phyloP scores from a whole-genome alignment of 805 yeast genomes.

The Sungouiella blattae region DNA sequence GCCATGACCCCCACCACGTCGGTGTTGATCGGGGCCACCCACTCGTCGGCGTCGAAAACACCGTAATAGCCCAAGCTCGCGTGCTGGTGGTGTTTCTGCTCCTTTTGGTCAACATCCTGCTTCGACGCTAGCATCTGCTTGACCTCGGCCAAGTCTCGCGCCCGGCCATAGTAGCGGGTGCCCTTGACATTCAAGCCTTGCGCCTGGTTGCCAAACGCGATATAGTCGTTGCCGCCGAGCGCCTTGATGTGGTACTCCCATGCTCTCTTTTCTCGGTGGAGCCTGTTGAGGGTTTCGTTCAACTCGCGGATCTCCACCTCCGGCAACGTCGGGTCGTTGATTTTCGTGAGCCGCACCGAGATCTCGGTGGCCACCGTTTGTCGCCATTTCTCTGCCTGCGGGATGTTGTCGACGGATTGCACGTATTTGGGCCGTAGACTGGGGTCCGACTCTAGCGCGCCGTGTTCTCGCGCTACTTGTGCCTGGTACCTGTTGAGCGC shows the following conservation, averaged over 20 bases:
- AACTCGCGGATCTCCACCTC: slow-evolving; percentile 65
- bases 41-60: slow-evolving; percentile 24
- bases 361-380: slow-evolving; percentile 60
- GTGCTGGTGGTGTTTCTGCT: slow-evolving; percentile 11
- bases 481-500: slow-evolving; percentile 63
- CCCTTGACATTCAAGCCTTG: slow-evolving; percentile 41
- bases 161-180: slow-evolving; percentile 78
- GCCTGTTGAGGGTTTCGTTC: slow-evolving; percentile 68
- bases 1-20: slow-evolving; percentile 6
- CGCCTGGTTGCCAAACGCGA: slow-evolving; percentile 24
- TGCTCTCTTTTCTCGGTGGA: slow-evolving; percentile 61
- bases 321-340: slow-evolving; percentile 56
- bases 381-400: slow-evolving; percentile 73
- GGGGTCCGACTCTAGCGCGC: slow-evolving; percentile 53
- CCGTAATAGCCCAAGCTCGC: slow-evolving; percentile 41
- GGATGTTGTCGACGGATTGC: slow-evolving; percentile 47
- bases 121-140: slow-evolving; percentile 14
- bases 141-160: slow-evolving; percentile 76
- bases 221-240: slow-evolving; percentile 72
- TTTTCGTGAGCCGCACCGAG: slow-evolving; percentile 52
- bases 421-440: slow-evolving; percentile 61
- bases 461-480: slow-evolving; percentile 55
- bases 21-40: slow-evolving; percentile 2
- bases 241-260: slow-evolving; percentile 77
- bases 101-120: slow-evolving; percentile 19